These are phyloP conservation scores for Tagetes erecta DNA, from an alignment of 129 eudicot genomes.

Conservation along the genomic window DNA sequence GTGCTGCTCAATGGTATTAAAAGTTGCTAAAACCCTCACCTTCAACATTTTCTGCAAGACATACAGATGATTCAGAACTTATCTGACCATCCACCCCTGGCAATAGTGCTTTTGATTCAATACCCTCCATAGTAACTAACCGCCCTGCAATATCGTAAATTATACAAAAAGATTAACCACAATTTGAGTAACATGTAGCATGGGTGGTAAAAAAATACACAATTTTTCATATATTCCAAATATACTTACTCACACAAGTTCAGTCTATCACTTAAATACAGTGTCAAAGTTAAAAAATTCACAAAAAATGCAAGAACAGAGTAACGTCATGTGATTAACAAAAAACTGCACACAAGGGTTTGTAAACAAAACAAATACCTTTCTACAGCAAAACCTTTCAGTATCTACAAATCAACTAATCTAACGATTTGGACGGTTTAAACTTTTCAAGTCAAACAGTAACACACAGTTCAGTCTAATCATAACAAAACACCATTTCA, in stretches of 20 bases:
- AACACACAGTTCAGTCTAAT: not conserved
- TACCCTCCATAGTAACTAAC: conserved; percentile 32
- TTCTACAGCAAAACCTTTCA: not conserved
- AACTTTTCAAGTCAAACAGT: not conserved
- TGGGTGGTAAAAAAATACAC: not conserved
- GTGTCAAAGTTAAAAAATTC: not conserved
- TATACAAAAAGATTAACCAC: conserved; percentile 17
- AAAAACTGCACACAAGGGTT: not conserved
- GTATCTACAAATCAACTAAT: not conserved
- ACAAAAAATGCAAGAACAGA: not conserved
- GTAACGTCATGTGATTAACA: not conserved
- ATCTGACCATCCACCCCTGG: conserved; percentile 32
- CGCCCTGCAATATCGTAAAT: conserved; percentile 25
- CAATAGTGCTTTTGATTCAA: conserved; percentile 31
- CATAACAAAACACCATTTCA: no score
- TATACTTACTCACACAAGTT: not conserved
- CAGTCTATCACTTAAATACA: not conserved
- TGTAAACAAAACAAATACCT: not conserved
- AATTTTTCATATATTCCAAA: not conserved
- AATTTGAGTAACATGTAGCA: not conserved
- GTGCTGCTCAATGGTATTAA: not conserved
- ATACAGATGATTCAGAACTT: conserved; percentile 32
- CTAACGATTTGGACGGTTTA: not conserved
- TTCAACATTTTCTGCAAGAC: conserved; percentile 56
- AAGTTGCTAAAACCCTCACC: conserved; percentile 39